A percentile compares a stretch with the other conserved stretches of the same genome.
Conservation (phyloP, 257 asterid genomes). For the Euphrasia confusa region DNA sequence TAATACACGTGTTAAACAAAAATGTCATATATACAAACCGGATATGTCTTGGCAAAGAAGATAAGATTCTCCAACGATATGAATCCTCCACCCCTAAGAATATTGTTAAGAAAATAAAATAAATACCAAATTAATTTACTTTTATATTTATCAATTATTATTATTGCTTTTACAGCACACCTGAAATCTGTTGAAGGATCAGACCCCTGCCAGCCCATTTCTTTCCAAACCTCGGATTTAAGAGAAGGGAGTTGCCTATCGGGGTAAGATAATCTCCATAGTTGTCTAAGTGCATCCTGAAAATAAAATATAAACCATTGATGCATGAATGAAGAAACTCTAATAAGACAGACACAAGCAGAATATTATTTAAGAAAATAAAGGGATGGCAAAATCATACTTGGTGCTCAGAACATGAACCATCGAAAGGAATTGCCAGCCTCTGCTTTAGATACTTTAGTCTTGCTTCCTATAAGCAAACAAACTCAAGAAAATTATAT, state of each 20-base stretch:
- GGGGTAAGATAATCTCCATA: constrained; percentile 91
- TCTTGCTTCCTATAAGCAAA: constrained; percentile 66
- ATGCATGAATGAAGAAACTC: constrained; percentile 10
- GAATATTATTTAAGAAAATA: neutral
- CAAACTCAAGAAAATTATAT: constrained; percentile 26
- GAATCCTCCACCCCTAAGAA: constrained; percentile 93
- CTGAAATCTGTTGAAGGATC: constrained; percentile 99
- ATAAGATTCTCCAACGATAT: constrained; percentile 90
- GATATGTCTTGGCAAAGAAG: constrained; percentile 79
- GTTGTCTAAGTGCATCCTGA: constrained; percentile 85
- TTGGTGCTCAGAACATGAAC: constrained; percentile 71
- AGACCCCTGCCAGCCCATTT: constrained; percentile 99
- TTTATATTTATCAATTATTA: constrained; percentile 5
- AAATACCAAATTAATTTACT: constrained; percentile 7
- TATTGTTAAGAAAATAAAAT: constrained; percentile 19
- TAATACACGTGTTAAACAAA: neutral
- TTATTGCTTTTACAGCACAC: constrained; percentile 30
- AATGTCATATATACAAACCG: constrained; percentile 53
- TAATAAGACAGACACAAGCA: neutral
- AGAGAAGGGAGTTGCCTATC: constrained; percentile 74
- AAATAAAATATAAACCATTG: constrained; percentile 21
- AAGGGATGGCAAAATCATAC: constrained; percentile 37
- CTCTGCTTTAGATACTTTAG: constrained; percentile 70
- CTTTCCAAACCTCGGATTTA: constrained; percentile 94
- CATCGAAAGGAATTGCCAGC: constrained; percentile 80